Base-by-base conservation (phyloP, 2,329 filamentous ascomycete genomes). In the Penicillium thymicola region DNA sequence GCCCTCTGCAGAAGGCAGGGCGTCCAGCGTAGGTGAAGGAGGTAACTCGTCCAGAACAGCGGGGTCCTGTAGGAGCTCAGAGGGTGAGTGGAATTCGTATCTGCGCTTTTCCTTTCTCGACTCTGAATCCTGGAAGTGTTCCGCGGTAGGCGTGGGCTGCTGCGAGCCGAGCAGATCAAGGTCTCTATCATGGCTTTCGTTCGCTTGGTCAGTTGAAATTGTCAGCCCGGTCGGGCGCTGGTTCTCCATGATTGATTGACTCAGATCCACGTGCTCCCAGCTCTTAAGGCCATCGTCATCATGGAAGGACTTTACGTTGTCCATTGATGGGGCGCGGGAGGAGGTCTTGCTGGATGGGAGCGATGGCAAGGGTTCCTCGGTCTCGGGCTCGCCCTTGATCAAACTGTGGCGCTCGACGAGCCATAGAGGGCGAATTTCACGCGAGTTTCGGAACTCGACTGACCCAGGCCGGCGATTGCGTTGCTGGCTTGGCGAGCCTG, bases 381-480 rank as follows among this genome's bases (percentile, higher is more conserved):
- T 59, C 38, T 76, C 70, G 16, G 66, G 70, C 60, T 71, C 75
- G 18, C 70, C 67, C 65, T 81, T 80, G 18, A 61, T 67, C 10
- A 69, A 60, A 21, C 76, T 75, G 62, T 81, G 83, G 30, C 80
- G 85, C 71, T 95, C 89, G 7, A 96, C 84, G 23, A 96, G 85
- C 73, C 89, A 93, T 9, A 97, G 77, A 0, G 92, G 92, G 63
- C 89, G 87, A 66, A 92, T 87, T 68, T 94, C 90, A 53, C 83
- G 83, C 18, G 73, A 76, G 36, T 73, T 74, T 58, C 75, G 79
- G 67, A 83, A 83, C 59, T 84, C 81, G 5, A 76, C 75, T 1
- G 81, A 84, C 51, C 73, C 75, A 0, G 77, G 73, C 36, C 81
- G 78, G 44, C 72, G 71, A 59, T 80, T 78, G 32, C 78, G 75